These are phyloP conservation scores for Talaromyces amestolkiae DNA, from an alignment of 2,329 filamentous ascomycete species.

Conservation along the genomic window DNA sequence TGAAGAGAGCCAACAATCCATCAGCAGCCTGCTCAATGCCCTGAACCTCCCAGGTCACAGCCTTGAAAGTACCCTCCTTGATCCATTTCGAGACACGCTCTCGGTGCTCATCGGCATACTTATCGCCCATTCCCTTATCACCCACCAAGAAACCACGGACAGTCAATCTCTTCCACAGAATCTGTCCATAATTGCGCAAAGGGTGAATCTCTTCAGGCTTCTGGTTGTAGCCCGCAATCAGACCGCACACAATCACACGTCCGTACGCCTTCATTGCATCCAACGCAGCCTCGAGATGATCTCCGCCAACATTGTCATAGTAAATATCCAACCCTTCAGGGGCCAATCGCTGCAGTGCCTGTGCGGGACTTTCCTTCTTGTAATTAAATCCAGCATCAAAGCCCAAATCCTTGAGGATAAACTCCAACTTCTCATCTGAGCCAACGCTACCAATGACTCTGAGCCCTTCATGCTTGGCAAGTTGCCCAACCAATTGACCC, in stretches of 20 bases:
- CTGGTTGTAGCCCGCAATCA: slow-evolving; percentile 77
- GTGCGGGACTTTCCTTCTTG: slow-evolving; percentile 71
- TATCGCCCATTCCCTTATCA: slow-evolving; percentile 63
- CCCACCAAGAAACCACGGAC: slow-evolving; percentile 74
- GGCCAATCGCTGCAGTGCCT: slow-evolving; percentile 67
- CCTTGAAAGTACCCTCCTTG: slow-evolving; percentile 70
- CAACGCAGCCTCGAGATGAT: slow-evolving; percentile 68
- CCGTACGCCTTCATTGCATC: slow-evolving; percentile 63
- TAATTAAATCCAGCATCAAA: slow-evolving; percentile 83
- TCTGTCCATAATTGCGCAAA: slow-evolving; percentile 62
- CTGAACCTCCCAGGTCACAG: slow-evolving; percentile 64
- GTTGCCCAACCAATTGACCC: slow-evolving; percentile 76
- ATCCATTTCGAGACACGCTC: slow-evolving; percentile 75
- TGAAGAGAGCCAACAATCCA: slow-evolving; percentile 70
- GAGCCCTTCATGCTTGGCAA: slow-evolving; percentile 77
- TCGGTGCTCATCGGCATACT: slow-evolving; percentile 69
- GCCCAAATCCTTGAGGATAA: slow-evolving; percentile 65
- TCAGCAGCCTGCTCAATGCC: slow-evolving; percentile 76
- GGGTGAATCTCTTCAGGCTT: slow-evolving; percentile 57
- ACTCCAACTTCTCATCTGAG: slow-evolving; percentile 74
- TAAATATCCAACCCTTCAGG: slow-evolving; percentile 80
- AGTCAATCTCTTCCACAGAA: slow-evolving; percentile 65
- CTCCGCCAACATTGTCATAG: slow-evolving; percentile 77
- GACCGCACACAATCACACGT: slow-evolving; percentile 62
- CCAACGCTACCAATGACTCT: slow-evolving; percentile 78